Conservation (phyloP, 1,284 basidiomycete genomes). For the Thelephora terrestris region DNA sequence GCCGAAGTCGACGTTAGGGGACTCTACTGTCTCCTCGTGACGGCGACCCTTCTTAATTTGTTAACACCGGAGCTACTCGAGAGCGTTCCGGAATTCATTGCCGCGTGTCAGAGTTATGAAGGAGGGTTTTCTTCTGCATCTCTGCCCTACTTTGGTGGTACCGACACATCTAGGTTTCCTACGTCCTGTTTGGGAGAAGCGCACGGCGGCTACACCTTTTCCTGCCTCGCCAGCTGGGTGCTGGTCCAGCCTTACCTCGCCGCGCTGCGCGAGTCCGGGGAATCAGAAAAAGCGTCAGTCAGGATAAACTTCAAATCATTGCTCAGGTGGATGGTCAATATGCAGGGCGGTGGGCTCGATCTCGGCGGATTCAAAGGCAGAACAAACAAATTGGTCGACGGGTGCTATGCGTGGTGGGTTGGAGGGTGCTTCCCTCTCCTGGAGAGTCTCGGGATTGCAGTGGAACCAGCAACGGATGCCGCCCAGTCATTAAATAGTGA, state of each 20-base stretch:
- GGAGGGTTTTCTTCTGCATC: slow-evolving; percentile 89
- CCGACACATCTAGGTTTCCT: neutral
- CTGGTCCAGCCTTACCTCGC: slow-evolving; percentile 54
- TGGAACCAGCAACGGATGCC: slow-evolving; percentile 12
- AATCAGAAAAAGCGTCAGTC: slow-evolving; percentile 1
- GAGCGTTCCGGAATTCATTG: slow-evolving; percentile 55
- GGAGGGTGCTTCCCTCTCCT: slow-evolving; percentile 83
- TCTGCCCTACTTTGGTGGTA: neutral
- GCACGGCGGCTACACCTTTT: slow-evolving; percentile 96
- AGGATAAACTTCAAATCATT: slow-evolving; percentile 52
- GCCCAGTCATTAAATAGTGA: slow-evolving; percentile 22
- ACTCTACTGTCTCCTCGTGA: slow-evolving; percentile 66
- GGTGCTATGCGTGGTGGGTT: slow-evolving; percentile 99
- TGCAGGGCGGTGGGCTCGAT: slow-evolving; percentile 82
- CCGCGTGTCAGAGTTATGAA: slow-evolving; percentile 94
- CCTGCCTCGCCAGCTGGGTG: slow-evolving; percentile 79
- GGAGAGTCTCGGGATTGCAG: slow-evolving; percentile 35
- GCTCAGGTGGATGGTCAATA: slow-evolving; percentile 75
- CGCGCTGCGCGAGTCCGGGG: neutral
- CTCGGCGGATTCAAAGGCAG: slow-evolving; percentile 90
- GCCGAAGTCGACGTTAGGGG: slow-evolving; percentile 92
- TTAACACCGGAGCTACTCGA: slow-evolving; percentile 80
- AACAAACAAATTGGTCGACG: slow-evolving; percentile 97
- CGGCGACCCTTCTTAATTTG: slow-evolving; percentile 68
- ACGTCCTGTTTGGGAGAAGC: slow-evolving; percentile 76